Conservation (phyloP, 1,139 yeast genomes). For the Blastobotrys indianensis region DNA sequence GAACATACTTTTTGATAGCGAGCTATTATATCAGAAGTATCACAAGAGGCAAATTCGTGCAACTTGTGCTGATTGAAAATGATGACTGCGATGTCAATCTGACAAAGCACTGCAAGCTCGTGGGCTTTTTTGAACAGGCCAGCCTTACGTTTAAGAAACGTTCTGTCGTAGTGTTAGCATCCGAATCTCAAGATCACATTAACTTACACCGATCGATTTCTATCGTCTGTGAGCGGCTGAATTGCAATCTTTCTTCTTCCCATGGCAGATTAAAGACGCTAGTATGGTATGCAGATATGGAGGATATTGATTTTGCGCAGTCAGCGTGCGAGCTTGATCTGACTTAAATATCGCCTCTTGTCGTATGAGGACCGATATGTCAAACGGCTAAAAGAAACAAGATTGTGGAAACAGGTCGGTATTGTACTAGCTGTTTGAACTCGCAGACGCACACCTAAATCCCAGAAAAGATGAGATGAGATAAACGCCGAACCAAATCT, state of each 20-base stretch:
- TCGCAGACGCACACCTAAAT: background rate
- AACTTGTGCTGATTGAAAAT: slow-evolving; percentile 77
- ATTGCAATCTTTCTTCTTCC: slow-evolving; percentile 96
- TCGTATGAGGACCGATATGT: background rate
- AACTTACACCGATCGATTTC: slow-evolving; percentile 55
- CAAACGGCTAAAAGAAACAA: background rate
- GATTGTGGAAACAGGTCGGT: too few species aligned
- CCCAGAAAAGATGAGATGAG: background rate
- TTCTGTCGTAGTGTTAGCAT: slow-evolving; percentile 32
- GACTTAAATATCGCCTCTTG: background rate
- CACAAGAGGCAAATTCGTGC: slow-evolving; percentile 75
- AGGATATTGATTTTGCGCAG: background rate
- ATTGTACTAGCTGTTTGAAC: too few species aligned
- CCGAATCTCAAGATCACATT: background rate
- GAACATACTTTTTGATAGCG: slow-evolving; percentile 42
- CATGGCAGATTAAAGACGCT: slow-evolving; percentile 46
- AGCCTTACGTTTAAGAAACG: slow-evolving; percentile 90
- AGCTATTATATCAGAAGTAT: slow-evolving; percentile 54
- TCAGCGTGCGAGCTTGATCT: background rate
- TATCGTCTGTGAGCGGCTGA: slow-evolving; percentile 82
- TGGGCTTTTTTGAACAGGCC: slow-evolving; percentile 96
- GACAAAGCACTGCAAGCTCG: slow-evolving; percentile 86
- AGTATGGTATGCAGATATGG: too few species aligned
- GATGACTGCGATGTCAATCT: slow-evolving; percentile 86
- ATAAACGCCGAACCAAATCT: background rate